Base-by-base conservation (phyloP, 2,329 filamentous ascomycete species). In the Arthroderma uncinatum region DNA sequence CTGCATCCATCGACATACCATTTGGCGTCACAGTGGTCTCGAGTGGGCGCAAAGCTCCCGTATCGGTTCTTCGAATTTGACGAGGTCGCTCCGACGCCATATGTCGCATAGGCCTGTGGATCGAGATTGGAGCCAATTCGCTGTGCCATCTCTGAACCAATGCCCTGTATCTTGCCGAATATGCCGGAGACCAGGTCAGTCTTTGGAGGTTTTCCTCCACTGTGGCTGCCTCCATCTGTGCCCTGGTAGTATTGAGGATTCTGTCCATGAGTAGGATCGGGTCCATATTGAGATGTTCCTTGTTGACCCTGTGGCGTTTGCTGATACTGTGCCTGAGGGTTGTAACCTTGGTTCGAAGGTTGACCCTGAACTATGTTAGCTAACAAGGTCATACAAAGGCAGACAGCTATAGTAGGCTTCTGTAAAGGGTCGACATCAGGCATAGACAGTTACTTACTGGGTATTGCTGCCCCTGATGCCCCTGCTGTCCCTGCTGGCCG, bases 1-100 rank as follows among this genome's bases (percentile, higher is more conserved):
- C 97, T 87, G 60, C 90, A 80, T 2, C 90, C 93, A 68, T 97
- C 93, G 9, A 97, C 89, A 72, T 96, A 97, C 91, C 92, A 98
- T 75, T 97, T 97, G 68, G 93, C 79, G 58, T 87, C 78, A 70
- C 97, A 96, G 28, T 85, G 86, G 9, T 92, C 84, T 44, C 85
- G 83, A 68, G 92, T 85, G 0, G 92, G 92, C 37, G 94, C 94
- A 73, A 87, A 98, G 2, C 89, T 95, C n/a, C 86, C 71, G 75
- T 90, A 97, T 42, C 92, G 84, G 68, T 97, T 84, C 12, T 61
- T 82, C 83, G 61, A 83, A 76, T 66, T 89, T 85, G 57, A 86
- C 85, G 33, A 81, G 79, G 19, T 65, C 68, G 56, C 28, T 7
- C 40, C 42, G 6, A 53, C n/a, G 7, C 66, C 73, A 62, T 70